These are phyloP conservation scores for Myxozyma sirexii DNA, from an alignment of 805 yeast genomes.

Conservation along the genomic window DNA sequence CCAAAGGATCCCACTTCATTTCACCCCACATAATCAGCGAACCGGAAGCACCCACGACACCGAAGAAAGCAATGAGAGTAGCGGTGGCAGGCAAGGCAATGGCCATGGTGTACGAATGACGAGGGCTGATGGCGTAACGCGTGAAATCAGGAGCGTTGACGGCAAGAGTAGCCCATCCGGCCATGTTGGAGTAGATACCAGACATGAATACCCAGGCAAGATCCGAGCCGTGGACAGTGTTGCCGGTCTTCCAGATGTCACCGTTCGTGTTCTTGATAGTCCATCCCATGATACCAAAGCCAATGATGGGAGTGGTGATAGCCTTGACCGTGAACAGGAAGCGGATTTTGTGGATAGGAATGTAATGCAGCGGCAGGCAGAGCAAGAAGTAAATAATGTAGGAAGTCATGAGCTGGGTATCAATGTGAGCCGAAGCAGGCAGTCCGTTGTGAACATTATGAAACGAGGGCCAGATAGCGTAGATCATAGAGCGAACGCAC, in stretches of 20 bases:
- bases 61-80: constrained; percentile 36
- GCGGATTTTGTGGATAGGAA: constrained; percentile 33
- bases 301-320: constrained; percentile 33
- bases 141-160: constrained; percentile 55
- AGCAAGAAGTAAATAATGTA: constrained; percentile 36
- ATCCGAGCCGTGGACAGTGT: constrained; percentile 56
- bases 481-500: constrained; percentile 75
- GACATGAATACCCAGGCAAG: constrained; percentile 91
- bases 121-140: constrained; percentile 47
- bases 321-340: constrained; percentile 35
- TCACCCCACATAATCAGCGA: constrained; percentile 46
- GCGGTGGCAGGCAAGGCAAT: constrained; percentile 46
- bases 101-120: constrained; percentile 58
- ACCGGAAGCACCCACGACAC: constrained; percentile 37
- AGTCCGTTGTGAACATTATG: constrained; percentile 53
- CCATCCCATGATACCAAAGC: constrained; percentile 38
- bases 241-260: constrained; percentile 50
- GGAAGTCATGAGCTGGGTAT: constrained; percentile 37
- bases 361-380: constrained; percentile 32
- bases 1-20: constrained; percentile 53
- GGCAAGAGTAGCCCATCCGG: constrained; percentile 46
- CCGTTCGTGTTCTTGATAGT: constrained; percentile 69
- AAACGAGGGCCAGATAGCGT: constrained; percentile 64
- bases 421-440: constrained; percentile 50
- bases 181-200: constrained; percentile 30